Conservation (phyloP, 352 stramenopile genomes). For the Pythium angustatum region DNA sequence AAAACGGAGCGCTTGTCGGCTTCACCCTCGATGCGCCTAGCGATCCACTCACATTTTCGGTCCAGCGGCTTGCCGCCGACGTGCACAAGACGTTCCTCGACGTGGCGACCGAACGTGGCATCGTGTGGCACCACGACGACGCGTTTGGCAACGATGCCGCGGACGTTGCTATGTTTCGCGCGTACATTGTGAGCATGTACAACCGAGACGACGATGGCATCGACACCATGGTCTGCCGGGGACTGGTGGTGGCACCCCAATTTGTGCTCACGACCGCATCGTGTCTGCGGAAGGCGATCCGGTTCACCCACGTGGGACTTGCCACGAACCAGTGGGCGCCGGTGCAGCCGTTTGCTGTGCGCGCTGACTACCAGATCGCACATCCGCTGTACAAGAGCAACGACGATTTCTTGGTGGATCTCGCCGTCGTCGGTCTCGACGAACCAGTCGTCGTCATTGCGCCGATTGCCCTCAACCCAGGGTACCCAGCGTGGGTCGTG, state of each 20-base stretch:
- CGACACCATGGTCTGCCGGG: background rate
- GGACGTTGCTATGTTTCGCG: background rate
- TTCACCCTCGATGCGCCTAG: constrained; percentile 11
- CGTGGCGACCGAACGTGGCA: background rate
- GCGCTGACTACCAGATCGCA: constrained; percentile 6
- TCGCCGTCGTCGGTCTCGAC: constrained; percentile 19
- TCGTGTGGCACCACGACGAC: constrained; percentile 11
- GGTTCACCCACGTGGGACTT: background rate
- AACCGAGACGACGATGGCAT: background rate
- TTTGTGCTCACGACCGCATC: constrained; percentile 34
- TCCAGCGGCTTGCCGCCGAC: constrained; percentile 3
- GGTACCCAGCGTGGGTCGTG: constrained; percentile 14
- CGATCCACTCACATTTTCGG: background rate
- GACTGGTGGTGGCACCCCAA: constrained; percentile 25
- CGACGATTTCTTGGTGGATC: constrained; percentile 15
- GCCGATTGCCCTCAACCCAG: constrained; percentile 15
- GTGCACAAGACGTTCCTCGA: constrained; percentile 22
- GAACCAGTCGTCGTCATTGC: constrained; percentile 10
- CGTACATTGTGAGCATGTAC: constrained; percentile 16
- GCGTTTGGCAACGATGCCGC: constrained; percentile 7
- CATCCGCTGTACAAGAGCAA: constrained; percentile 18
- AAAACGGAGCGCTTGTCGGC: constrained; percentile 6
- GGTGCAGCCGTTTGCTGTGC: background rate
- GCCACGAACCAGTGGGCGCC: background rate
- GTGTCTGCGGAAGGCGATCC: constrained; percentile 5